Base-by-base conservation (phyloP, 1,284 basidiomycete species). In the Cystobasidium slooffiae region DNA sequence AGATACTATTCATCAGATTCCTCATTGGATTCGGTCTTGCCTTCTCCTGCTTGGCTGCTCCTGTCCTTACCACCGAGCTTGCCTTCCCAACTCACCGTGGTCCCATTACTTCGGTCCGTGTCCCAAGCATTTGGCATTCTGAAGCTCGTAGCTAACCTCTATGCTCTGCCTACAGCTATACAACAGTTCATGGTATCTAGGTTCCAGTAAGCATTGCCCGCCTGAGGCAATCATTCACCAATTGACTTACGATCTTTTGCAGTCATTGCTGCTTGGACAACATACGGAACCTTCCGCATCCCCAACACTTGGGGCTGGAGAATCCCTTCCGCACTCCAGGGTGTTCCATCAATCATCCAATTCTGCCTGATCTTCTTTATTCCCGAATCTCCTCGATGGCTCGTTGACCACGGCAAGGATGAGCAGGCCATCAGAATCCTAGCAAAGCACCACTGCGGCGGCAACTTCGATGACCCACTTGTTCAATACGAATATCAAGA, bases 1-100 rank as follows among this genome's bases (percentile, higher is more conserved):
- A 31, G 2, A 31, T 31, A 5, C 1, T 5, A 31, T 5, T 31
- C 31, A 2, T 1, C 31, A 31, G 89, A 72, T 84, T 90, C 84
- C 83, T 91, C 76, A 89, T 93, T 77, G 91, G 91, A 66, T 91
- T 91, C 80, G 91, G 91, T n/a, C 84, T 89, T 20, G 84, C 86
- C 1, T 88, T 89, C 78, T 87, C 86, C 67, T 82, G 85, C 56
- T 89, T 85, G 85, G 86, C 90, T 51, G 89, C 89, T 3, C 90
- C 90, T 12, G 86, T 91, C 85, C 83, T 91, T 82, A 88, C 92
- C 67, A 88, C 89, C 49, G 91, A 93, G 81, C 83, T 92, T 31
- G 85, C 91, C 0, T 92, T 91, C 81, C 91, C 91, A 3, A 84
- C 86, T 0, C 88, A 93, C 81, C 90, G 91, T 75, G 90, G 88